A percentile compares a stretch with the other conserved stretches of the same genome.
phyloP scores from a whole-genome alignment of 768 basidiomycete species.

The Mycena amicta region DNA sequence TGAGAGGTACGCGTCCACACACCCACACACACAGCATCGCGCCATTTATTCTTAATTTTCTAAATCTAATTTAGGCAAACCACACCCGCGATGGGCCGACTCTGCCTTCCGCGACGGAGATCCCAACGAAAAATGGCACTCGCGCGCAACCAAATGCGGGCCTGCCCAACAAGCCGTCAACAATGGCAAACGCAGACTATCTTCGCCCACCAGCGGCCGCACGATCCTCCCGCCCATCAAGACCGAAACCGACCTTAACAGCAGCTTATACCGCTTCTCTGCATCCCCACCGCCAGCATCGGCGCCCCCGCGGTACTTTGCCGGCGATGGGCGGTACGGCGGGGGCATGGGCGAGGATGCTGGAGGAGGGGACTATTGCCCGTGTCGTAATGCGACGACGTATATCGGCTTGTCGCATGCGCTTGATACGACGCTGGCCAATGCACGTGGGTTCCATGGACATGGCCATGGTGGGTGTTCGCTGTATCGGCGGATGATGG shows the following conservation, averaged over 20 bases:
- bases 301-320: constrained; percentile 27
- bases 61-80: constrained; percentile 62
- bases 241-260: constrained; percentile 59
- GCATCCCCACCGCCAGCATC: constrained; percentile 41
- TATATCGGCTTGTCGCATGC: constrained; percentile 66
- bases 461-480: constrained; percentile 56
- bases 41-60: constrained; percentile 5
- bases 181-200: constrained; percentile 32
- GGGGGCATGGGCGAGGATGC: constrained; percentile 18
- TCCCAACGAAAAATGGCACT: constrained; percentile 85
- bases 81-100: constrained; percentile 87
- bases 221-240: constrained; percentile 52
- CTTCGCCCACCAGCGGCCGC: constrained; percentile 27
- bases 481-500: constrained; percentile 59
- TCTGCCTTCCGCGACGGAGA: constrained; percentile 78
- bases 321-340: constrained; percentile 38
- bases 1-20: constrained; percentile 69
- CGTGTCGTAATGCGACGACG: constrained; percentile 50
- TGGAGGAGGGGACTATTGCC: constrained; percentile 40
- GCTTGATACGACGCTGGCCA: constrained; percentile 56
- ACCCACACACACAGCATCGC: too few relatives aligned
- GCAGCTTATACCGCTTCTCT: constrained; percentile 71
- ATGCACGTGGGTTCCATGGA: constrained; percentile 63
- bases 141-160: constrained; percentile 63
- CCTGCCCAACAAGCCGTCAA: too few relatives aligned